Percentiles rank a stretch among this genome's conserved stretches.
phyloP scores from a whole-genome alignment of 345 rosid genomes.

The Ceriops decandra region DNA sequence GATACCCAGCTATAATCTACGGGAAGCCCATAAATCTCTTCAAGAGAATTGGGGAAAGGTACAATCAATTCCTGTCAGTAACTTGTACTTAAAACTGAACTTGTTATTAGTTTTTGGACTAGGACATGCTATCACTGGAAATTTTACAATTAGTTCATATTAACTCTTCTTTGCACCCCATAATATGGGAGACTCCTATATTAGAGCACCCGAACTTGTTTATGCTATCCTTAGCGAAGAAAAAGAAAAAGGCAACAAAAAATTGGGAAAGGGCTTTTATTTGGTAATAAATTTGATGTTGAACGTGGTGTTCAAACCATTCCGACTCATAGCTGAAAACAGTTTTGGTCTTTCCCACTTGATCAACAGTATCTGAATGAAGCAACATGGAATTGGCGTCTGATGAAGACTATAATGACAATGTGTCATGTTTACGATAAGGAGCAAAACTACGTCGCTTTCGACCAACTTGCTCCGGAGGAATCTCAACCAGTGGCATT shows the following conservation, averaged over 20 bases:
- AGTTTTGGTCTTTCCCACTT: not conserved
- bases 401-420: conserved; percentile 93
- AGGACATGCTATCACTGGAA: not conserved
- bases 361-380: conserved; percentile 69
- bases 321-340: not conserved
- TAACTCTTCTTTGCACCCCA: too few species aligned
- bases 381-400: conserved; percentile 88
- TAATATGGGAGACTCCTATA: too few species aligned
- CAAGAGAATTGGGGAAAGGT: conserved; percentile 94
- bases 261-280: too few species aligned
- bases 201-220: too few species aligned
- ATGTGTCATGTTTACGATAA: conserved; percentile 72
- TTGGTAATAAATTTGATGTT: too few species aligned
- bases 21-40: conserved; percentile 65
- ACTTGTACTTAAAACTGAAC: not conserved
- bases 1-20: conserved; percentile 85
- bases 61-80: too few species aligned
- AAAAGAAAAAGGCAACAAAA: too few species aligned
- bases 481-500: conserved; percentile 65
- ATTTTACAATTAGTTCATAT: too few species aligned
- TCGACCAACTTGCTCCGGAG: conserved; percentile 64
- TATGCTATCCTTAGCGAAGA: too few species aligned
- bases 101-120: not conserved
- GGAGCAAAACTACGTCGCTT: conserved; percentile 62
- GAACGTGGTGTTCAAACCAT: not conserved